Evolutionary conservation across 169 alveolate species (phyloP).

Genomic region (Eimeria tenella): DNA sequence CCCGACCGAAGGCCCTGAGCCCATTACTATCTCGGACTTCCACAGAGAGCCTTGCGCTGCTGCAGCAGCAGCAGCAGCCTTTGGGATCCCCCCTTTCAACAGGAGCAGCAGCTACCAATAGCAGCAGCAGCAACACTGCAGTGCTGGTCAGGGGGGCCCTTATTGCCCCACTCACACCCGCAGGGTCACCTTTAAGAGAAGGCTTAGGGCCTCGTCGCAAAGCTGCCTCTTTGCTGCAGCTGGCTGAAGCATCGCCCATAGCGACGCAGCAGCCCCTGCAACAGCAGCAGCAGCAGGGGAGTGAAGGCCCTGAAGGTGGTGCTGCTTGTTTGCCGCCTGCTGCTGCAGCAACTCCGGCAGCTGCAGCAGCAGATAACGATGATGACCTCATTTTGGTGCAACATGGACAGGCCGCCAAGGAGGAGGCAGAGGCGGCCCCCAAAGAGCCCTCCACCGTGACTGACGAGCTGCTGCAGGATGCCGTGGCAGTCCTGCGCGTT

Average conservation of each 20-base stretch:
- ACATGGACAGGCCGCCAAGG: background rate
- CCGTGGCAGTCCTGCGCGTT: background rate
- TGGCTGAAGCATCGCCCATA: slow-evolving; percentile 22
- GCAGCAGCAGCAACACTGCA: slow-evolving; percentile 33
- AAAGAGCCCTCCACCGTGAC: background rate
- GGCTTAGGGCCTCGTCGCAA: background rate
- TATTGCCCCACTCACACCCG: background rate
- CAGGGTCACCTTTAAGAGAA: background rate
- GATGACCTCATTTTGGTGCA: background rate
- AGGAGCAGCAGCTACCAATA: background rate
- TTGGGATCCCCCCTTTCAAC: background rate
- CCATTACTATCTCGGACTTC: background rate
- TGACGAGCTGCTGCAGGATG: background rate
- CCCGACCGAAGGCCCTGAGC: background rate
- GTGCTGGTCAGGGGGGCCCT: slow-evolving; percentile 43
- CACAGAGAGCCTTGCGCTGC: background rate
- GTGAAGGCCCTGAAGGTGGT: too few relatives aligned
- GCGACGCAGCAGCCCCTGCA: slow-evolving; percentile 5
- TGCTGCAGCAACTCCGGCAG: background rate
- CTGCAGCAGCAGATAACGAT: background rate
- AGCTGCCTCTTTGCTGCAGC: slow-evolving; percentile 38
- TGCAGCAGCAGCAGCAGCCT: slow-evolving; percentile 36
- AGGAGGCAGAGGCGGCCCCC: background rate
- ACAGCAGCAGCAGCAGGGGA: slow-evolving; percentile 30
- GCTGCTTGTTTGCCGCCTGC: background rate